phyloP scores from a whole-genome alignment of 2,329 filamentous ascomycete species.

The Allantophomopsis lycopodina region DNA sequence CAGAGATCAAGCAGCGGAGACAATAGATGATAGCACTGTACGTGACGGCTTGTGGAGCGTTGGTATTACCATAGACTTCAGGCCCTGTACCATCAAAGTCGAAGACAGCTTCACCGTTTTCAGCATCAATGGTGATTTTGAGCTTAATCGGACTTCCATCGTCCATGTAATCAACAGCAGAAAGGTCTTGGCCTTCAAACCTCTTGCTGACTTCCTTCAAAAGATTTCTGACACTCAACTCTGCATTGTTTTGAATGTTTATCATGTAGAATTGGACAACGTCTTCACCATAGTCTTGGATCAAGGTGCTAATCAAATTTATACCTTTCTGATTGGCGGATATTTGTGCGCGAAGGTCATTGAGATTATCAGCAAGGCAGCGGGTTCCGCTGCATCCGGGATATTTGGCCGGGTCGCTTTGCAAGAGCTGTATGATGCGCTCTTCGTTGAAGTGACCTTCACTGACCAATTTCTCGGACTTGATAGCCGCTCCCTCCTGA shows the following conservation, averaged over 20 bases:
- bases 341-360: slow-evolving; percentile 76
- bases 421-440: slow-evolving; percentile 54
- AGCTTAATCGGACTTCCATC: slow-evolving; percentile 69
- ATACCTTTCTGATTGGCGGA: slow-evolving; percentile 82
- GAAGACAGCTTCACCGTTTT: slow-evolving; percentile 64
- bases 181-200: slow-evolving; percentile 57
- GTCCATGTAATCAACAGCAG: slow-evolving; percentile 74
- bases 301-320: slow-evolving; percentile 58
- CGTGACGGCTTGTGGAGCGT: slow-evolving; percentile 70
- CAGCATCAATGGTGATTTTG: slow-evolving; percentile 59
- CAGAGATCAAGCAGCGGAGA: slow-evolving; percentile 63
- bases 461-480: slow-evolving; percentile 53
- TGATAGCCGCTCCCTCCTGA: slow-evolving; percentile 48
- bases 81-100: slow-evolving; percentile 68
- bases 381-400: slow-evolving; percentile 67
- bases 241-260: slow-evolving; percentile 70
- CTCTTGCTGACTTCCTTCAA: slow-evolving; percentile 57
- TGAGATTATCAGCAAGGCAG: slow-evolving; percentile 71
- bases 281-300: slow-evolving; percentile 63
- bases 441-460: slow-evolving; percentile 68
- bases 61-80: slow-evolving; percentile 71
- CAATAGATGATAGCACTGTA: slow-evolving; percentile 82
- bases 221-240: slow-evolving; percentile 59
- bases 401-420: slow-evolving; percentile 59
- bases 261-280: slow-evolving; percentile 77